Evolutionary conservation across 495 filamentous ascomycete genomes (phyloP), one percentile per base, ranked within the genome.

Genomic region (Hyaloscypha hepaticicola): DNA sequence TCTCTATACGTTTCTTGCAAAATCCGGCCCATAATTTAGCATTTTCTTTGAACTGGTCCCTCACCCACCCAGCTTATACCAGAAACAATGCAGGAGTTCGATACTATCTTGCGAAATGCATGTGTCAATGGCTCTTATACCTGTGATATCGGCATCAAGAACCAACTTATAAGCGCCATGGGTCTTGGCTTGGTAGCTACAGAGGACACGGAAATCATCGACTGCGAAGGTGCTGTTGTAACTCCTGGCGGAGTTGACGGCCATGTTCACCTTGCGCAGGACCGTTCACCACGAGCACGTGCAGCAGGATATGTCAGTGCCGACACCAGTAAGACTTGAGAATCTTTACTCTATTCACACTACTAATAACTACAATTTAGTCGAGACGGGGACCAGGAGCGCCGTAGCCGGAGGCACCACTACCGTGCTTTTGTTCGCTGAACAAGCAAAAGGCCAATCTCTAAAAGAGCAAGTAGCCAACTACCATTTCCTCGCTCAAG

Each of bases 241-340:
- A 50, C 48, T 21, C 48, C 48, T 19, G 48, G 48, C 11, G 48
- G 48, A 5, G n/a, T 50, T 50, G 48, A 50, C 22, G 48, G 48
- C 6, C 48, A 50, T 19, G 48, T 50, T 50, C 48, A 50, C 48
- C 48, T 50, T n/a, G 48, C 48, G 6, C 48, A 50, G n/a, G 48
- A 50, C n/a, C 48, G 48, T 11, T 50, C 48, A 5, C 48, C 48
- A 50, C 48, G 48, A 50, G 48, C 48, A 24, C 48, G 48, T 24
- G 48, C 16, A 16, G 48, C 48, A 21, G 48, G 48, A 6, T 50
- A 50, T 50, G 48, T 50, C 6, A 50, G 48, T 50, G 48, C 48
- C n/a, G 48, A 50, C n/a, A 50, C 48, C 11, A 24, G 48, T 50
- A 50, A 50, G 48, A 12, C 22, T 21, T 6, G n/a, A 50, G n/a